phyloP scores from a whole-genome alignment of 176 grass and related monocot species.

The Lolium rigidum region DNA sequence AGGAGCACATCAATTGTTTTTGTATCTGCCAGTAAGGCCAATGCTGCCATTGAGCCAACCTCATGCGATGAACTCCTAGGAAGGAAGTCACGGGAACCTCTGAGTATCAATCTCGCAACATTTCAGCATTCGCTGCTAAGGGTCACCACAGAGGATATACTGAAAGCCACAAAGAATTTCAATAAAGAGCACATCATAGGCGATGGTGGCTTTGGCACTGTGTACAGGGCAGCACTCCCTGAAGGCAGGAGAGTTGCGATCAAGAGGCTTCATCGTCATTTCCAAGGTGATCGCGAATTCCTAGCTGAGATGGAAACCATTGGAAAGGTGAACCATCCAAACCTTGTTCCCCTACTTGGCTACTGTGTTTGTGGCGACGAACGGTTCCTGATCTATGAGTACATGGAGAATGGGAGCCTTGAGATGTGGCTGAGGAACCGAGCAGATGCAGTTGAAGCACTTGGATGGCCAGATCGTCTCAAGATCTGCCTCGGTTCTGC shows the following conservation, averaged over 20 bases:
- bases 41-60: conserved; percentile 63
- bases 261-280: conserved; percentile 91
- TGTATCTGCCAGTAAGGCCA: conserved; percentile 54
- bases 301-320: conserved; percentile 97
- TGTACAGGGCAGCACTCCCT: conserved; percentile 76
- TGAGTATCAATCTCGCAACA: conserved; percentile 96
- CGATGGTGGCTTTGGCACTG: conserved; percentile 92
- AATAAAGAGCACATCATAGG: conserved; percentile 90
- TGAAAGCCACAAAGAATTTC: conserved; percentile 94
- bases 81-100: conserved; percentile 76
- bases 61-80: conserved; percentile 87
- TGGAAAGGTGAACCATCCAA: conserved; percentile 93
- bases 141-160: conserved; percentile 80
- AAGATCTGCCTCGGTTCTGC: conserved; percentile 92
- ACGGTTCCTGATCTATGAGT: conserved; percentile 92
- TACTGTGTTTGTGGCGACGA: conserved; percentile 96
- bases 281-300: conserved; percentile 84
- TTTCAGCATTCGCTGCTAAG: conserved; percentile 86
- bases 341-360: conserved; percentile 89
- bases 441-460: conserved; percentile 77
- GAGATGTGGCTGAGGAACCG: conserved; percentile 85
- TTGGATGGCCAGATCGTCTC: conserved; percentile 84
- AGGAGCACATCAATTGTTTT: conserved; percentile 51
- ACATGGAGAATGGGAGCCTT: conserved; percentile 95
- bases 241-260: conserved; percentile 74